Conservation (phyloP, 257 asterid species). For the Jasminum sambac region DNA sequence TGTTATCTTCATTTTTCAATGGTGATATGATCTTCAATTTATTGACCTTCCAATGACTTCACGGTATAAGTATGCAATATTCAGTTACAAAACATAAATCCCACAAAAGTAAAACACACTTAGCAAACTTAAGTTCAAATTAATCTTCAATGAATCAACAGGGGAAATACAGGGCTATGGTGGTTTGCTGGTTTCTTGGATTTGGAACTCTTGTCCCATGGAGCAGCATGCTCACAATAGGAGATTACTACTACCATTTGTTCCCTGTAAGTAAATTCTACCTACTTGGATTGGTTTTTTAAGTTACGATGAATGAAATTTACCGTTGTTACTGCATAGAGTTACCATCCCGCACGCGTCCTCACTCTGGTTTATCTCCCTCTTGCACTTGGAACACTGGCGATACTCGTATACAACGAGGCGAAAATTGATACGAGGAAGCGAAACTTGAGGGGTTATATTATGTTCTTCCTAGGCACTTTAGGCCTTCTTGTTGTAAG, state of each 20-base stretch:
- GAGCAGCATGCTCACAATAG: slow-evolving; percentile 81
- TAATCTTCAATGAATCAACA: slow-evolving; percentile 28
- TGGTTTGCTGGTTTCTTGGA: slow-evolving; percentile 79
- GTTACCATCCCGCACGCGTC: slow-evolving; percentile 79
- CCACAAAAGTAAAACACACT: too few relatives aligned
- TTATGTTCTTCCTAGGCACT: slow-evolving; percentile 56
- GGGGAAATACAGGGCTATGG: slow-evolving; percentile 60
- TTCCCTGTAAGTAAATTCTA: slow-evolving; percentile 55
- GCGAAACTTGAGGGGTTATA: slow-evolving; percentile 65
- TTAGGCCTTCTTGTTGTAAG: slow-evolving; percentile 63
- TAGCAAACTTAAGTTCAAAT: too few relatives aligned
- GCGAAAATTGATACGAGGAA: slow-evolving; percentile 67
- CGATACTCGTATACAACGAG: slow-evolving; percentile 54
- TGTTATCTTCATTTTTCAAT: too few relatives aligned
- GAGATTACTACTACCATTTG: slow-evolving; percentile 68
- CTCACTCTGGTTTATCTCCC: slow-evolving; percentile 72
- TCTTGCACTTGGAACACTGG: slow-evolving; percentile 62
- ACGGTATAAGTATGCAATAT: too few relatives aligned
- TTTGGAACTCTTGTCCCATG: slow-evolving; percentile 85
- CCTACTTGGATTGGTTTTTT: background rate
- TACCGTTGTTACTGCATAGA: slow-evolving; percentile 28
- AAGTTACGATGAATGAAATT: too few relatives aligned
- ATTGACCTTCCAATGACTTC: too few relatives aligned
- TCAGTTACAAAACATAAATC: too few relatives aligned
- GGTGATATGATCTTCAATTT: too few relatives aligned